Conservation (phyloP, 2,329 filamentous ascomycete genomes). For the Phialemoniopsis sp. region DNA sequence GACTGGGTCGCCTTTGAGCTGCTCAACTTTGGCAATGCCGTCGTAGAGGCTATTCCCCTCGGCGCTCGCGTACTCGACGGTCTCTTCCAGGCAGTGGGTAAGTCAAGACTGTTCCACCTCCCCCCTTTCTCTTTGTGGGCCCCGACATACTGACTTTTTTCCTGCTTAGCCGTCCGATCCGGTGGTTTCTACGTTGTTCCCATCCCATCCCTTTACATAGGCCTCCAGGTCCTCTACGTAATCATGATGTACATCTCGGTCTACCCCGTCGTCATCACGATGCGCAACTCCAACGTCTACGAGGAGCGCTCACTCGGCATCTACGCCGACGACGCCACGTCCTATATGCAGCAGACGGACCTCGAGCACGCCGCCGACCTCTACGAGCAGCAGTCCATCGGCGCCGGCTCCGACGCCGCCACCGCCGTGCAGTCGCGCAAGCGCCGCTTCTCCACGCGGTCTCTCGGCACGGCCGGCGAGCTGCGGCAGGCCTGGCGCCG, state of each 20-base stretch:
- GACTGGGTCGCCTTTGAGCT: slow-evolving; percentile 65
- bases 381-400: not conserved
- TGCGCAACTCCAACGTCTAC: slow-evolving; percentile 68
- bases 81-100: slow-evolving; percentile 58
- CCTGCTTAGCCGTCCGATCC: slow-evolving; percentile 49
- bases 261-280: slow-evolving; percentile 59
- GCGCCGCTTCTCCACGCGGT: slow-evolving; percentile 1
- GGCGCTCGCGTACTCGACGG: slow-evolving; percentile 57
- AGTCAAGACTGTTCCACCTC: slow-evolving; percentile 13
- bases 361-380: not conserved
- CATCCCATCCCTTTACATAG: slow-evolving; percentile 52
- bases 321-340: slow-evolving; percentile 34
- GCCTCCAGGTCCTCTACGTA: slow-evolving; percentile 55
- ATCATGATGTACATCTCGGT: slow-evolving; percentile 66
- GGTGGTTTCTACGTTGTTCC: slow-evolving; percentile 64
- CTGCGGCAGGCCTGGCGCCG: slow-evolving; percentile 29
- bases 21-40: slow-evolving; percentile 58
- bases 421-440: not conserved
- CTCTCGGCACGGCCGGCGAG: slow-evolving; percentile 14
- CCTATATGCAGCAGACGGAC: slow-evolving; percentile 2
- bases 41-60: slow-evolving; percentile 44
- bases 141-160: not conserved
- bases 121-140: not conserved
- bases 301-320: slow-evolving; percentile 65
- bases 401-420: slow-evolving; percentile 1